phyloP scores from a whole-genome alignment of 169 alveolate genomes.

The Eimeria brunetti region DNA sequence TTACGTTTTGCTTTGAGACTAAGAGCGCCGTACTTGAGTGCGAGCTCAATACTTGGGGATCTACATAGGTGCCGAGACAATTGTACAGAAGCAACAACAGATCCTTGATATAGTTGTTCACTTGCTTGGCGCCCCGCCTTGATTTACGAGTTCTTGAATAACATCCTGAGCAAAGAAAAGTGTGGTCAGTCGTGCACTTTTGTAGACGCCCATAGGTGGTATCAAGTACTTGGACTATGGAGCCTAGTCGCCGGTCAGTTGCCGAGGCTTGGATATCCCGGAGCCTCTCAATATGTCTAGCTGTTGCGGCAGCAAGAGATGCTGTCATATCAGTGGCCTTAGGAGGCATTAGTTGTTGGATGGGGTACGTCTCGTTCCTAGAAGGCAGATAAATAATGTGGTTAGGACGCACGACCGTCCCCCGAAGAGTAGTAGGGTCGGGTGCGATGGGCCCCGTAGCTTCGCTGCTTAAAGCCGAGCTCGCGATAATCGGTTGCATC shows the following conservation, averaged over 20 bases:
- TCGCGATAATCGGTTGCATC: constrained; percentile 10
- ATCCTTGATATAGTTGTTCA: constrained; percentile 12
- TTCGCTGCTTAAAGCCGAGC: not conserved
- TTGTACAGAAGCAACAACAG: not conserved
- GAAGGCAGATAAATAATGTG: constrained; percentile 72
- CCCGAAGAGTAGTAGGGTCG: constrained; percentile 40
- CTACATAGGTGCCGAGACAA: not conserved
- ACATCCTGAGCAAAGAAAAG: constrained; percentile 17
- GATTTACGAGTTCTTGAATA: constrained; percentile 45
- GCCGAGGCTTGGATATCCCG: constrained; percentile 15
- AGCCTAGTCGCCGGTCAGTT: constrained; percentile 16
- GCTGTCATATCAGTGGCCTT: constrained; percentile 30
- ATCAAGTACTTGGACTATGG: not conserved
- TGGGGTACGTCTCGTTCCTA: not conserved
- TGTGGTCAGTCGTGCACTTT: not conserved
- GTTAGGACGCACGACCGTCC: constrained; percentile 63
- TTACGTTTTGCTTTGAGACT: constrained; percentile 40
- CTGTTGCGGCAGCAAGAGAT: constrained; percentile 63
- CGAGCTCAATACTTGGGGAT: constrained; percentile 57
- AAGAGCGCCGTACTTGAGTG: constrained; percentile 41
- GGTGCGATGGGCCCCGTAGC: constrained; percentile 72
- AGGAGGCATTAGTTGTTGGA: constrained; percentile 38
- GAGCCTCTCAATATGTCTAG: constrained; percentile 33
- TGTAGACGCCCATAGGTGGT: constrained; percentile 11
- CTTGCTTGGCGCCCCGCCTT: constrained; percentile 34